Evolutionary conservation across 1,284 basidiomycete genomes (phyloP).

Genomic region (Ceratobasidium sp.): DNA sequence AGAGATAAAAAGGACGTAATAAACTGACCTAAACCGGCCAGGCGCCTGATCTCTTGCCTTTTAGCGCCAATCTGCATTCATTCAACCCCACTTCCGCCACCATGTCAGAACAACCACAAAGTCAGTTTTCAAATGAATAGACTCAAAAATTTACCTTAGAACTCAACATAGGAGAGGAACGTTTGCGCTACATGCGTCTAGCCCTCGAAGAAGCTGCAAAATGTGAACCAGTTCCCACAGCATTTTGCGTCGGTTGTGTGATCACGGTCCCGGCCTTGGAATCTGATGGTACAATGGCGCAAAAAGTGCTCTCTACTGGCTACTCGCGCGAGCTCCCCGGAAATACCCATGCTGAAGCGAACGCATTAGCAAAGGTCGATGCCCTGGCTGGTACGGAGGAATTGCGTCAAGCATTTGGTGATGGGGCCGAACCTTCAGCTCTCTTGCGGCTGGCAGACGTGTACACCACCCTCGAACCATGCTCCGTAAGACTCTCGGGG

Average conservation of each 20-base stretch:
- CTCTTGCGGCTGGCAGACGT: slow-evolving; percentile 61
- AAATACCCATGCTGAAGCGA: slow-evolving; percentile 98
- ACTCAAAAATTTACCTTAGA: background rate
- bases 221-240: slow-evolving; percentile 74
- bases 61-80: background rate
- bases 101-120: slow-evolving; percentile 6
- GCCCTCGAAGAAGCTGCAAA: slow-evolving; percentile 76
- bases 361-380: slow-evolving; percentile 80
- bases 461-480: slow-evolving; percentile 98
- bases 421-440: slow-evolving; percentile 58
- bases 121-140: slow-evolving; percentile 4
- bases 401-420: slow-evolving; percentile 49
- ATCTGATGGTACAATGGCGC: slow-evolving; percentile 50
- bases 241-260: slow-evolving; percentile 94
- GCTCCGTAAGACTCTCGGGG: slow-evolving; percentile 87
- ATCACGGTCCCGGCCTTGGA: slow-evolving; percentile 56
- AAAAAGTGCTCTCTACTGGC: slow-evolving; percentile 71
- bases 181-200: slow-evolving; percentile 62
- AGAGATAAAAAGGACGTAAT: no score
- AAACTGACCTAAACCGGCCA: no score
- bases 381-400: slow-evolving; percentile 37
- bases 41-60: no score
- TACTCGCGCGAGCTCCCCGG: slow-evolving; percentile 92
- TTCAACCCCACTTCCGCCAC: background rate
- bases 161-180: slow-evolving; percentile 47